Conservation (phyloP, 805 yeast species). For the Hanseniaspora lindneri region DNA sequence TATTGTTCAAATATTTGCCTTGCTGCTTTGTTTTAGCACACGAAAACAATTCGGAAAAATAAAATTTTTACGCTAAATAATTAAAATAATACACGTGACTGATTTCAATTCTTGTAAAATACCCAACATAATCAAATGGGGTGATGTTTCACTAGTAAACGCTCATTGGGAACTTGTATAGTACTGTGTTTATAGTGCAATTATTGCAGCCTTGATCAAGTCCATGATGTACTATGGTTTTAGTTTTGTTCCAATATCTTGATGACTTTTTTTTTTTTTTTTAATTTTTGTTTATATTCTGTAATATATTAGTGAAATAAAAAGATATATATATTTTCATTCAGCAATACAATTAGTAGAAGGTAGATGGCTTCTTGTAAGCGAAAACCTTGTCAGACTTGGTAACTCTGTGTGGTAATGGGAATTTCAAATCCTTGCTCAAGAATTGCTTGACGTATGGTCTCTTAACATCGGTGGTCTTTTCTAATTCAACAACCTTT, state of each 20-base stretch:
- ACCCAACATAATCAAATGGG: too few species aligned
- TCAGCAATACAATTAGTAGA: constrained; percentile 50
- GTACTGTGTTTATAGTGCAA: not conserved
- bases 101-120: too few species aligned
- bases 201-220: not conserved
- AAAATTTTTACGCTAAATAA: too few species aligned
- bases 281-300: constrained; percentile 8
- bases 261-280: not conserved
- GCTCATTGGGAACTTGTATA: not conserved
- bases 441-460: constrained; percentile 97
- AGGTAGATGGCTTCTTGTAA: constrained; percentile 92
- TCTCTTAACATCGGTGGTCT: constrained; percentile 97
- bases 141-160: not conserved
- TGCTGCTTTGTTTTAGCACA: too few species aligned
- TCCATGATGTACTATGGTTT: not conserved
- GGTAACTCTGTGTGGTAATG: constrained; percentile 98
- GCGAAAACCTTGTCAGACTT: constrained; percentile 80
- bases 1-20: too few species aligned
- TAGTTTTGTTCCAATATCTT: not conserved
- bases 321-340: constrained; percentile 11
- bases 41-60: too few species aligned
- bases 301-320: constrained; percentile 13
- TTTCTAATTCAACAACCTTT: constrained; percentile 97
- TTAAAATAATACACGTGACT: too few species aligned
- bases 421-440: constrained; percentile 93